Evolutionary conservation across 2,329 filamentous ascomycete species (phyloP).

Genomic region (Apiospora marii): DNA sequence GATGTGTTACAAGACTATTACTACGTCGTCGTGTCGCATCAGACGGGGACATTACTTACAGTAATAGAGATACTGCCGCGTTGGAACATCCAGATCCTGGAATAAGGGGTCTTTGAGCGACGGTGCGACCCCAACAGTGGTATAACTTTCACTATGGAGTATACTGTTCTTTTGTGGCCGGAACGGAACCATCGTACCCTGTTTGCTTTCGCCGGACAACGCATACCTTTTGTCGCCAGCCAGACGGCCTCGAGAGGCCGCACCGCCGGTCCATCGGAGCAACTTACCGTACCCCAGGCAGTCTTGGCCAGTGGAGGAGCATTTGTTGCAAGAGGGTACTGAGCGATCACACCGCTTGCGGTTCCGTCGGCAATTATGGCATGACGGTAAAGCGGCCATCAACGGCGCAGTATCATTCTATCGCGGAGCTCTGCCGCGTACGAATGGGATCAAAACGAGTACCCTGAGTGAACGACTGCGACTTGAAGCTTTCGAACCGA

Average conservation of each 20-base stretch:
- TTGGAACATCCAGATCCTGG: slow-evolving; percentile 57
- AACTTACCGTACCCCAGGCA: slow-evolving; percentile 70
- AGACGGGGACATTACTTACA: slow-evolving; percentile 48
- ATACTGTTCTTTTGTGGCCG: neutral
- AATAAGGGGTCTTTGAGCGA: slow-evolving; percentile 62
- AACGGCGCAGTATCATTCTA: slow-evolving; percentile 11
- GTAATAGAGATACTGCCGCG: slow-evolving; percentile 57
- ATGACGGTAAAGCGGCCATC: slow-evolving; percentile 50
- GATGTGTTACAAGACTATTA: slow-evolving; percentile 25
- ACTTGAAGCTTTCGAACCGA: neutral
- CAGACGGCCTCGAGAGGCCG: slow-evolving; percentile 58
- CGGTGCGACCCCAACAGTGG: slow-evolving; percentile 13
- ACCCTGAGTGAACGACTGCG: neutral
- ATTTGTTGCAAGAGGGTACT: slow-evolving; percentile 66
- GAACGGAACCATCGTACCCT: neutral
- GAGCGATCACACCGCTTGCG: slow-evolving; percentile 70
- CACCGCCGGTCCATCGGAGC: slow-evolving; percentile 65
- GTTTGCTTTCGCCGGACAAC: neutral
- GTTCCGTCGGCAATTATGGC: slow-evolving; percentile 68
- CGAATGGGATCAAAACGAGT: slow-evolving; percentile 7
- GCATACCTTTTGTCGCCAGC: slow-evolving; percentile 33
- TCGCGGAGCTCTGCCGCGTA: neutral
- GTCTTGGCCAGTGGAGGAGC: slow-evolving; percentile 59
- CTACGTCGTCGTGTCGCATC: neutral
- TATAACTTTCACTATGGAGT: neutral